A percentile compares a stretch with the other conserved stretches of the same genome.
Evolutionary conservation across 2,329 filamentous ascomycete species (phyloP).

Genomic region (Coniella vitis): DNA sequence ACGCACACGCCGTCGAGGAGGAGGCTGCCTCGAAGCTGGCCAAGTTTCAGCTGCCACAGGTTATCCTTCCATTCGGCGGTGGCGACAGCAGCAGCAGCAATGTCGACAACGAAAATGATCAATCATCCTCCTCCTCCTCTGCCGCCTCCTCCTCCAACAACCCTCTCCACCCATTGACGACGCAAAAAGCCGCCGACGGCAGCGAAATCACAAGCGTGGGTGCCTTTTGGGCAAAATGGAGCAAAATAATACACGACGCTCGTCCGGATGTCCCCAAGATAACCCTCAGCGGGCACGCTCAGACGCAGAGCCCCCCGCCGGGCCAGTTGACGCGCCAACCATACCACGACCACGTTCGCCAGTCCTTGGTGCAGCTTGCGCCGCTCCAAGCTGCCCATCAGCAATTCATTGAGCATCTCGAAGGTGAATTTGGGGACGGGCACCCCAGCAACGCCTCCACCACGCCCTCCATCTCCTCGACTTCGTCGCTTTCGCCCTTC

Average conservation of each 20-base stretch:
- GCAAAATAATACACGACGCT: constrained; percentile 10
- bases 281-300: constrained; percentile 5
- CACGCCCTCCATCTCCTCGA: no score
- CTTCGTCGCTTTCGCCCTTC: no score
- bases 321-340: constrained; percentile 10
- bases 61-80: constrained; percentile 11
- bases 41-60: constrained; percentile 10
- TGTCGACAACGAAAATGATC: background rate
- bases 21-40: constrained; percentile 11
- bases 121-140: background rate
- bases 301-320: constrained; percentile 8
- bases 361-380: constrained; percentile 6
- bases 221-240: constrained; percentile 14
- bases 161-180: background rate
- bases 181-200: constrained; percentile 2
- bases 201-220: constrained; percentile 11
- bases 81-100: constrained; percentile 3
- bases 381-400: constrained; percentile 24
- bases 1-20: constrained; percentile 13
- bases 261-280: constrained; percentile 8
- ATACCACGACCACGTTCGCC: constrained; percentile 9
- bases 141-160: background rate
- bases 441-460: constrained; percentile 17
- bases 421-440: constrained; percentile 25
- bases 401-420: constrained; percentile 28